A percentile compares a stretch with the other conserved stretches of the same genome.
Conservation (phyloP, 495 filamentous ascomycete genomes). For the Trichocladium uniseriatum region DNA sequence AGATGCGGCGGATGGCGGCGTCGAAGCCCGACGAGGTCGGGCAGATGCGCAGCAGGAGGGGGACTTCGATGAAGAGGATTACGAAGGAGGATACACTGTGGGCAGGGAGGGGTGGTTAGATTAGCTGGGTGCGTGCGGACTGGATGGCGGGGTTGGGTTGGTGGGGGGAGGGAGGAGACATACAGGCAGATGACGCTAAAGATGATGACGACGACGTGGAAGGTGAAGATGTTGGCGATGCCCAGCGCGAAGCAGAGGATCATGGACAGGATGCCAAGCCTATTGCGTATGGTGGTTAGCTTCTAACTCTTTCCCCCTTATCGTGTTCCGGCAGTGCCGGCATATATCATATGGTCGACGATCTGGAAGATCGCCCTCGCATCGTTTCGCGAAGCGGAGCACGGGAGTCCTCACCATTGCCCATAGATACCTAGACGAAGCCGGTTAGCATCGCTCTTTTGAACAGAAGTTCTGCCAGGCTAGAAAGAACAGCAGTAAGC, state of each 20-base stretch:
- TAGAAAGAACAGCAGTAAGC: conserved; percentile 2
- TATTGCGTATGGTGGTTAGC: conserved; percentile 39
- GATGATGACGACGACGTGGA: conserved; percentile 56
- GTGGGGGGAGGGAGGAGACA: conserved; percentile 22
- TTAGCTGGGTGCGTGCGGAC: conserved; percentile 17
- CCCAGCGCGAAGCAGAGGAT: conserved; percentile 92
- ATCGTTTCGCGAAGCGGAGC: conserved; percentile 2
- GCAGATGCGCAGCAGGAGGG: conserved; percentile 93
- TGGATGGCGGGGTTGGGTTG: conserved; percentile 27
- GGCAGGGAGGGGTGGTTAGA: conserved; percentile 40
- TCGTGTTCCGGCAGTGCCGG: not conserved
- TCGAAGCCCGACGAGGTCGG: conserved; percentile 89
- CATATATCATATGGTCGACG: not conserved
- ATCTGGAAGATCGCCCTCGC: not conserved
- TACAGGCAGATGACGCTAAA: conserved; percentile 84
- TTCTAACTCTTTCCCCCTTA: not conserved
- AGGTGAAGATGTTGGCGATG: conserved; percentile 77
- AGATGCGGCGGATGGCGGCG: conserved; percentile 79
- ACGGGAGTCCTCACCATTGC: conserved; percentile 72
- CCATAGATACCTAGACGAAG: conserved; percentile 83
- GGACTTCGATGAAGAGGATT: conserved; percentile 94
- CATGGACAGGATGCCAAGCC: conserved; percentile 91
- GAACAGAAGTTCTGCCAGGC: not conserved
- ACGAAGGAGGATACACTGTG: conserved; percentile 67
- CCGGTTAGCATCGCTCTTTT: conserved; percentile 12